Evolutionary conservation across 139 green algal species (phyloP).

Genomic region (Coelastrella sp.): DNA sequence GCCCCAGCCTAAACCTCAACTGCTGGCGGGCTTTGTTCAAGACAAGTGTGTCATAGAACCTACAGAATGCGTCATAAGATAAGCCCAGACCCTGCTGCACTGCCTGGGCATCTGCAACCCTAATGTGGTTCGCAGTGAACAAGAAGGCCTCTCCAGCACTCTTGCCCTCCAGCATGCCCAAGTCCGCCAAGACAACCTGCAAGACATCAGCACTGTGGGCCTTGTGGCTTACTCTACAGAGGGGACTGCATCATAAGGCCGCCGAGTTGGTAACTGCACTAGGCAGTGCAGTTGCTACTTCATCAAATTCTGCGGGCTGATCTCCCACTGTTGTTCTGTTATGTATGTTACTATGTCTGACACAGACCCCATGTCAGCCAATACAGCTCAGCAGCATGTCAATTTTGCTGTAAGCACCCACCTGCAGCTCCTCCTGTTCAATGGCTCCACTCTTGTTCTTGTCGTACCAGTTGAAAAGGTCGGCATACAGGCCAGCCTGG

Average conservation of each 20-base stretch:
- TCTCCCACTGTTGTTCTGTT: too few species aligned
- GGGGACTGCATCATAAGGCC: too few species aligned
- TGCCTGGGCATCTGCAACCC: conserved; percentile 50
- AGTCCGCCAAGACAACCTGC: conserved; percentile 55
- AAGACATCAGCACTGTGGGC: not conserved
- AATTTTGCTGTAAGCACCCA: not conserved
- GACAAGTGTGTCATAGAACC: conserved; percentile 57
- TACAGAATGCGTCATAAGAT: conserved; percentile 56
- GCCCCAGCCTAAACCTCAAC: conserved; percentile 60
- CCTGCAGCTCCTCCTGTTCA: conserved; percentile 46
- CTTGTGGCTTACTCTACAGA: too few species aligned
- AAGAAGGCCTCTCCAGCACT: conserved; percentile 44
- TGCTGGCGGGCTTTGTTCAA: conserved; percentile 52
- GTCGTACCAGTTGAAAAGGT: conserved; percentile 53
- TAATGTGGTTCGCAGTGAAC: conserved; percentile 56
- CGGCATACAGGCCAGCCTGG: conserved; percentile 18
- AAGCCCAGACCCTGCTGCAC: conserved; percentile 42
- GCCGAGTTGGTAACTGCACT: too few species aligned
- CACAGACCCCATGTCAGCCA: too few species aligned
- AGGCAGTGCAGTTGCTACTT: too few species aligned
- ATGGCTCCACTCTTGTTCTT: conserved; percentile 42
- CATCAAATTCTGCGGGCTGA: too few species aligned
- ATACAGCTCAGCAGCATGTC: too few species aligned
- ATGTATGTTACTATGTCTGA: too few species aligned
- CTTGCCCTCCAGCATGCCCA: conserved; percentile 67